A percentile compares a stretch with the other conserved stretches of the same genome.
These are phyloP conservation scores for Cerrena zonata DNA, from an alignment of 1,284 basidiomycete genomes.

Conservation along the genomic window DNA sequence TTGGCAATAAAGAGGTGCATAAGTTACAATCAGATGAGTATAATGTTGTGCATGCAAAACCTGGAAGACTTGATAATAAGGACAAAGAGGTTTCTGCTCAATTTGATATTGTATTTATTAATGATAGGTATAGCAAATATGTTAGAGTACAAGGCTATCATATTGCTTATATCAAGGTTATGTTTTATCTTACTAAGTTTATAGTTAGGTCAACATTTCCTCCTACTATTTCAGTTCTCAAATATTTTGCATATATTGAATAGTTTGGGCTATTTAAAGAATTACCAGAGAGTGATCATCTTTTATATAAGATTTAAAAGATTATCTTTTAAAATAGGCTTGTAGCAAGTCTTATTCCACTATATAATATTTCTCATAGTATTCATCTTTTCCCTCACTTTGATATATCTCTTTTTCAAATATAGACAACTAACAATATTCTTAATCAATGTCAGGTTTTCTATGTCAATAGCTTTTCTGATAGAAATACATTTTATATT, in stretches of 20 bases:
- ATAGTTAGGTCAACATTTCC: background rate
- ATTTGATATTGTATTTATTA: conserved; percentile 16
- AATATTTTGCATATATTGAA: conserved; percentile 22
- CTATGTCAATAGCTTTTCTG: conserved; percentile 12
- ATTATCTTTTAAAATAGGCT: conserved; percentile 7
- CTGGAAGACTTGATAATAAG: conserved; percentile 1
- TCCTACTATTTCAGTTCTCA: background rate
- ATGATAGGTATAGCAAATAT: conserved; percentile 2
- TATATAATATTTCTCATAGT: conserved; percentile 20
- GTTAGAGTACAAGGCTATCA: conserved; percentile 15
- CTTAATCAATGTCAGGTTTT: conserved; percentile 9
- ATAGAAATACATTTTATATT: conserved; percentile 10
- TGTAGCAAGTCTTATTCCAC: conserved; percentile 19
- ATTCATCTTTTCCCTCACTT: conserved; percentile 21
- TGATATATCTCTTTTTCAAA: background rate
- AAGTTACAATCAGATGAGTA: conserved; percentile 1
- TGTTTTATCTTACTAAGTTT: conserved; percentile 24
- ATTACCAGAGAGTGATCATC: conserved; percentile 13
- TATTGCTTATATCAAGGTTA: conserved; percentile 15
- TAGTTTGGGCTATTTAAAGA: conserved; percentile 21
- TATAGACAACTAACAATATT: conserved; percentile 11
- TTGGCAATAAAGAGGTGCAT: conserved; percentile 1
- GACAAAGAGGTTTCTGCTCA: conserved; percentile 4
- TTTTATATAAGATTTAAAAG: conserved; percentile 19
- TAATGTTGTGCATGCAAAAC: conserved; percentile 3